Evolutionary conservation across 805 yeast genomes (phyloP), one percentile per base, ranked within the genome.

Genomic region (Kazachstania taianensis): DNA sequence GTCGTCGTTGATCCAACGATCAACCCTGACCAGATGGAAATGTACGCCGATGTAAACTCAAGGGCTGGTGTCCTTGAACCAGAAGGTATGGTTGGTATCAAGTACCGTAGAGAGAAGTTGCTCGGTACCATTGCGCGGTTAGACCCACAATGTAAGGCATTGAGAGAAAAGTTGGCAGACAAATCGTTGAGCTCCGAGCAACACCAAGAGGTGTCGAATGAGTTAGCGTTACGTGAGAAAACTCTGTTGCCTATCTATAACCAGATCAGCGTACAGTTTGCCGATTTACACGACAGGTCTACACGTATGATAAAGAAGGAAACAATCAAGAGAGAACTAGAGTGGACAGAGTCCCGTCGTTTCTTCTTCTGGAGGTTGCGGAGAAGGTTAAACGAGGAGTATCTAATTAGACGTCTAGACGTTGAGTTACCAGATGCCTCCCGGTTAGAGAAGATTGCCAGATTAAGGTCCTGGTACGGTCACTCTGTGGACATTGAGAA

Each of bases 51-150:
- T 62, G 80, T 75, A 34, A 92, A 92, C 37, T 73, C 97, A 8
- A 76, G 99, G 61, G 98, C 86, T 28, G 97, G 98, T 77, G 96
- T 92, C 41, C 70, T 94, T 58, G 98, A 92, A 66, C 97, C 98
- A 35, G 96, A 89, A 58, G 98, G 97, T 62, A 85, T 92, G 87
- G 98, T 94, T 55, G 96, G 97, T 60, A 85, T 92, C 66, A 92
- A 92, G 66, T 92, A 81, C 73, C 81, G 96, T 65, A 81, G 94
- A 53, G 96, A 86, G 59, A 87, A 86, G 65, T 69, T 94, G 47
- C 64, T 86, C 43, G 74, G 75, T n/a, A 85, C 95, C 34, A 94
- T 92, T 94, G 73, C 73, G 44, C 78, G 98, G 63, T 70, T 92
- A 45, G 99, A 92, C 58, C 64, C 72, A 16, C 70, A 70, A 33